Evolutionary conservation across 805 yeast genomes (phyloP), one percentile per base, ranked within the genome.

Genomic region (Lipomyces starkeyi): DNA sequence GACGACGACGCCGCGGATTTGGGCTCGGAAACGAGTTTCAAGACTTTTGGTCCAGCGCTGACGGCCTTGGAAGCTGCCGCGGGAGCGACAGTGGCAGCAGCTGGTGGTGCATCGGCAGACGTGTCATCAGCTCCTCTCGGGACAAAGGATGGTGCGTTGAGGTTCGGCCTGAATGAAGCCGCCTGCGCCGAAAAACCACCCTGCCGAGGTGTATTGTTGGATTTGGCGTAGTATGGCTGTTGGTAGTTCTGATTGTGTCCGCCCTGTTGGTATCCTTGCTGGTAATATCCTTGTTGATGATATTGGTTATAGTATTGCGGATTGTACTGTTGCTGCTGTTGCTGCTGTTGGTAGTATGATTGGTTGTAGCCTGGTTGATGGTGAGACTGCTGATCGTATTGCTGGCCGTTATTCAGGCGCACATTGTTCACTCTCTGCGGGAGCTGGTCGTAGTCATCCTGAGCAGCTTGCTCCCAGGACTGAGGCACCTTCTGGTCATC

Each of bases 11-110:
- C 66, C 13, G 69, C 55, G 58, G 61, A 34, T 25, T 68, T 67
- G 20, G 40, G 62, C 34, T 66, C 67, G 9, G 68, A 43, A 55
- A 73, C 76, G 40, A 74, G 62, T 72, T 74, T 74, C 58, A 74
- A 63, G 17, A 74, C 76, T 63, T 71, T 81, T 8, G 68, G 58
- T 5, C 65, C 69, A 20, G 61, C 68, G 14, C 63, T 56, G 14
- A 62, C 61, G 14, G 49, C 8, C 22, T 25, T 40, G 14, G 53
- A 58, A 20, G 53, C 14, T 29, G 61, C 61, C 2, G 49, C 49
- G 13, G 66, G 61, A 8, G 32, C 52, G 37, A 27, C 29, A 22
- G 68, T 61, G n/a, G 59, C 59, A 6, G 66, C 59, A 1, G 55
- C 25, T 20, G 9, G 61, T 13, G 61, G 58, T 35, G 61, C 14